A percentile compares a stretch with the other conserved stretches of the same genome.
Evolutionary conservation across 179 eudicot genomes (phyloP).

Genomic region (Heliamphora pulchella): DNA sequence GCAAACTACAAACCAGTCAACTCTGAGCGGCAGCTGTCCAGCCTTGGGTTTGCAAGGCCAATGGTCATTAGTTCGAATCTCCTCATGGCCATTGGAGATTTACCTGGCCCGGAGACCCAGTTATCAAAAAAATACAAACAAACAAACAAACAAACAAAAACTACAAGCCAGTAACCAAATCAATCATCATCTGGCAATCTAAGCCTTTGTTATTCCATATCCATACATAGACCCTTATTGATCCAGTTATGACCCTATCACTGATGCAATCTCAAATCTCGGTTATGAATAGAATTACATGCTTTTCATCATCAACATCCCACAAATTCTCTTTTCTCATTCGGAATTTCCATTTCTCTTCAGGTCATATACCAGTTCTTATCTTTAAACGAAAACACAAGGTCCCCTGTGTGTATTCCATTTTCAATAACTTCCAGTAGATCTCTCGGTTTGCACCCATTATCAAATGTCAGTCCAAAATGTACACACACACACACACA

Average conservation of each 20-base stretch:
- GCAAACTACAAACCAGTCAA: not conserved
- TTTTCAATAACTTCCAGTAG: too few relatives aligned
- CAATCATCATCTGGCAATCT: conserved; percentile 5
- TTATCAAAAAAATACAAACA: too few relatives aligned
- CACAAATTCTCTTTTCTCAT: not conserved
- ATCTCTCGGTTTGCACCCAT: too few relatives aligned
- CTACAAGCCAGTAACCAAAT: not conserved
- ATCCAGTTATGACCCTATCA: not conserved
- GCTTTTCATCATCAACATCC: not conserved
- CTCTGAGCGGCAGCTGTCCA: not conserved
- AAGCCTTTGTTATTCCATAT: not conserved
- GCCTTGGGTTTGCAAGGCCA: too few relatives aligned
- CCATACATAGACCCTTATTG: not conserved
- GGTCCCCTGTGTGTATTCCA: too few relatives aligned
- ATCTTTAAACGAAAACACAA: too few relatives aligned
- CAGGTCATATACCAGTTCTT: too few relatives aligned
- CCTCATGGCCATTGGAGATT: too few relatives aligned
- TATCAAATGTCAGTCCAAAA: not conserved
- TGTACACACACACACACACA: not conserved
- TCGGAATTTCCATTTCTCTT: not conserved
- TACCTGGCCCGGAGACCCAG: too few relatives aligned
- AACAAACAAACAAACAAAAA: too few relatives aligned
- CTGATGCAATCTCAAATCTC: not conserved
- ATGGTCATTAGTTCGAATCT: too few relatives aligned
- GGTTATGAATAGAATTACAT: not conserved